Evolutionary conservation across 257 asterid genomes (phyloP), one percentile per base, ranked within the genome.

Genomic region (Nicotiana benthamiana): DNA sequence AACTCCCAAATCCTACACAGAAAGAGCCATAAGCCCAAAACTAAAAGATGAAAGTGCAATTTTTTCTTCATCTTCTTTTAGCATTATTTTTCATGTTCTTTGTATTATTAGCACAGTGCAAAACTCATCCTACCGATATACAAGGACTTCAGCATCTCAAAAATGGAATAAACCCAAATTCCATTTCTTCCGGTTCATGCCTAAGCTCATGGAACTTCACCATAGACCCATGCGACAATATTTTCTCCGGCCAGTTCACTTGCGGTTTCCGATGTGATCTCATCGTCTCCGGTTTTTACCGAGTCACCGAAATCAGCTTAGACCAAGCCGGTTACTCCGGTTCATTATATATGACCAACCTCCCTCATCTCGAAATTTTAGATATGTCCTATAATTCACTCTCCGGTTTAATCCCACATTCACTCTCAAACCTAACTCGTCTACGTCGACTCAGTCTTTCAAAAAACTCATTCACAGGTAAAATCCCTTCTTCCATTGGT

Each of bases 161-260:
- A 48, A 59, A 53, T n/a, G 75, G 81, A 74, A 15, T 79, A 15
- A 52, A 24, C 27, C 80, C 83, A 32, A 54, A 17, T 1, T 81
- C 83, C 40, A 60, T 84, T 1, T n/a, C 65, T 3, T 51, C 81
- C 13, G 85, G 83, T 74, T 84, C 87, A 66, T 84, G 85, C 75
- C 75, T 81, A 13, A 74, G 70, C 60, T 84, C 85, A 34, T 84
- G 87, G 83, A 70, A 79, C 36, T 84, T 84, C 81, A 7, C 81
- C 15, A 16, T 82, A 46, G 85, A 84, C 66, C 85, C 87, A 4
- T 84, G 83, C 80, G 83, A 81, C 53, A 8, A 27, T 17, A 52
- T 81, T 43, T 79, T 63, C 82, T 22, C 75, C 51, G 76, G 46
- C 62, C 27, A 26, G 32, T 63, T 79, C 61, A 36, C 51, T 32